phyloP scores from a whole-genome alignment of 2,329 filamentous ascomycete genomes.

The Simplicillium aogashimaense region DNA sequence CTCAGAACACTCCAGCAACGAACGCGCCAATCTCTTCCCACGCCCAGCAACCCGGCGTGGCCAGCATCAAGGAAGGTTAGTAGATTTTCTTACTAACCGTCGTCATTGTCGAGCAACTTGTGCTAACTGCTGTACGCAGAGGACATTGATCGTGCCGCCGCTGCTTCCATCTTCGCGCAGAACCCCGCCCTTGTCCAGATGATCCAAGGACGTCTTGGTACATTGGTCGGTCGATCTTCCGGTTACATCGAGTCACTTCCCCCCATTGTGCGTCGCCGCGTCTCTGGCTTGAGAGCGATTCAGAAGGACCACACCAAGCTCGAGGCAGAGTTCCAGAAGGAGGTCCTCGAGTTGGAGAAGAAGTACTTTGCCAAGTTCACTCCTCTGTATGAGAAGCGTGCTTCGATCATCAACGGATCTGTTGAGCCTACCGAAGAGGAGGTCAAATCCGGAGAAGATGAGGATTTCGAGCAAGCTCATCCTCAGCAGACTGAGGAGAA shows the following conservation, averaged over 20 bases:
- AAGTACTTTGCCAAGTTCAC: slow-evolving; percentile 99
- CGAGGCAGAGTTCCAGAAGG: slow-evolving; percentile 96
- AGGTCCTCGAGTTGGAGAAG: slow-evolving; percentile 96
- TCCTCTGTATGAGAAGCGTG: slow-evolving; percentile 90
- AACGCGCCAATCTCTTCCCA: slow-evolving; percentile 96
- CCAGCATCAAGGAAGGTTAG: slow-evolving; percentile 96
- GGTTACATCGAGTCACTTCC: slow-evolving; percentile 97
- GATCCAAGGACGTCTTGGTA: slow-evolving; percentile 94
- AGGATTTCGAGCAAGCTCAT: slow-evolving; percentile 61
- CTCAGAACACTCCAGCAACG: slow-evolving; percentile 93
- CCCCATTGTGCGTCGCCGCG: slow-evolving; percentile 77
- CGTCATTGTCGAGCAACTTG: slow-evolving; percentile 12
- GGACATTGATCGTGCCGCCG: slow-evolving; percentile 77
- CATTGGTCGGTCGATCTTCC: slow-evolving; percentile 87
- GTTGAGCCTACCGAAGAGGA: slow-evolving; percentile 81
- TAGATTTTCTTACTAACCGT: slow-evolving; percentile 11
- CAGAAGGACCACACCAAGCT: slow-evolving; percentile 98
- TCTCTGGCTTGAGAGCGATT: slow-evolving; percentile 91
- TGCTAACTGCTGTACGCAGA: slow-evolving; percentile 44
- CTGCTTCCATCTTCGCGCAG: slow-evolving; percentile 87
- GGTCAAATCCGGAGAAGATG: slow-evolving; percentile 75
- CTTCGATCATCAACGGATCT: slow-evolving; percentile 81
- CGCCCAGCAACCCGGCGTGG: slow-evolving; percentile 86
- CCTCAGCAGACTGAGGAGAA: slow-evolving; percentile 56
- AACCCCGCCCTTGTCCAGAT: slow-evolving; percentile 92